Evolutionary conservation across 208 protist genomes (phyloP).

Genomic region (Spongospora subterranea): DNA sequence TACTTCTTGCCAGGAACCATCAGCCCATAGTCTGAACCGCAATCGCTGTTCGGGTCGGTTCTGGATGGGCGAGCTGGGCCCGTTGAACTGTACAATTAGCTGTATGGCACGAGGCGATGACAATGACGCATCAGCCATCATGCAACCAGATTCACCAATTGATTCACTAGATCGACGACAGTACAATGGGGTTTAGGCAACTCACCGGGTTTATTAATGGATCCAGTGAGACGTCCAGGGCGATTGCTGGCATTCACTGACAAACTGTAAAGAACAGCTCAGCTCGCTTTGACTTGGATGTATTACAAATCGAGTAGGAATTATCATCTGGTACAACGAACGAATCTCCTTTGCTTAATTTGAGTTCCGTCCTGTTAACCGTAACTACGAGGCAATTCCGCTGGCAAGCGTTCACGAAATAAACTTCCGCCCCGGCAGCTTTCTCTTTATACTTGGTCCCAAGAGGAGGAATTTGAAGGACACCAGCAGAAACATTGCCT

Average conservation of each 20-base stretch:
- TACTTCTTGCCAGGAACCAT: background rate
- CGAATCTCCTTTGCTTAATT: conserved; percentile 22
- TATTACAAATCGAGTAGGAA: conserved; percentile 16
- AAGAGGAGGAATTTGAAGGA: background rate
- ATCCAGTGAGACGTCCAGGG: no score
- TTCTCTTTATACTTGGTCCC: background rate
- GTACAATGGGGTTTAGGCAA: no score
- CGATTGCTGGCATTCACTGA: no score
- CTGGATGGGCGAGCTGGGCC: no score
- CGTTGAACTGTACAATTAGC: no score
- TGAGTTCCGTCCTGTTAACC: background rate
- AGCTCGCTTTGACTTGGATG: background rate
- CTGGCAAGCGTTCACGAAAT: background rate
- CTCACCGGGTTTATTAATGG: no score
- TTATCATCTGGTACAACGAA: background rate
- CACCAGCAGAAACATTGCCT: background rate
- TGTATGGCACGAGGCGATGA: no score
- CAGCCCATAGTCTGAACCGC: background rate
- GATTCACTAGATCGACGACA: no score
- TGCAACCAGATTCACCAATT: no score
- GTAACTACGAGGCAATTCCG: background rate
- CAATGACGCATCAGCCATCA: no score
- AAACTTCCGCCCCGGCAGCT: background rate
- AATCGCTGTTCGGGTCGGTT: no score
- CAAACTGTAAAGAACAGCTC: conserved; percentile 23